These are phyloP conservation scores for Danielozyma ontarioensis DNA, from an alignment of 805 yeast species.

Conservation along the genomic window DNA sequence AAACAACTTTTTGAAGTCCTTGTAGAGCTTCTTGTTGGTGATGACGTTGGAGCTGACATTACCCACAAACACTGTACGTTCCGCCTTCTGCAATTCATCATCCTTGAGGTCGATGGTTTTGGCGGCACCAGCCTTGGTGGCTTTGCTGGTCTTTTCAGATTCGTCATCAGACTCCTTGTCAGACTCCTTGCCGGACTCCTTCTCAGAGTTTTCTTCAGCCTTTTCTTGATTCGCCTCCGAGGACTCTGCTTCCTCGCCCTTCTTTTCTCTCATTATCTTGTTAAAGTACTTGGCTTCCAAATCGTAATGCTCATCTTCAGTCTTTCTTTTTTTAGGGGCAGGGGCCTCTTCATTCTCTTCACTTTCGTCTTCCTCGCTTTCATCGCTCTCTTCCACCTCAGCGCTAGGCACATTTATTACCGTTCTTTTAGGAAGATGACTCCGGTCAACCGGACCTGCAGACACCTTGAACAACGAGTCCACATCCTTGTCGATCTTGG, in stretches of 20 bases:
- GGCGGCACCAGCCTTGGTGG: constrained; percentile 30
- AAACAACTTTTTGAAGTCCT: constrained; percentile 63
- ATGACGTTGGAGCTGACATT: constrained; percentile 68
- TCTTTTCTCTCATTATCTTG: constrained; percentile 40
- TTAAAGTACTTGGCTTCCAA: constrained; percentile 51
- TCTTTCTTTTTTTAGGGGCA: constrained; percentile 15
- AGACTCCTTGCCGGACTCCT: constrained; percentile 5
- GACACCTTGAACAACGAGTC: constrained; percentile 24
- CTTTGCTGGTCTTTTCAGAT: constrained; percentile 4
- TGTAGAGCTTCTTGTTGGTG: constrained; percentile 55
- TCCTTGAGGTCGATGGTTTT: constrained; percentile 56
- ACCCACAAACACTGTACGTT: constrained; percentile 82
- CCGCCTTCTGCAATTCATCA: constrained; percentile 75
- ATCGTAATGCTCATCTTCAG: constrained; percentile 40
- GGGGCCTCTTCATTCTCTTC: too few relatives aligned
- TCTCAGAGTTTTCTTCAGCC: constrained; percentile 6
- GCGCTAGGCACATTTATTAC: constrained; percentile 16
- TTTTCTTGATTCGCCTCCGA: constrained; percentile 17
- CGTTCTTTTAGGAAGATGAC: constrained; percentile 24
- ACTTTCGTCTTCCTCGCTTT: constrained; percentile 4
- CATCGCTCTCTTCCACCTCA: constrained; percentile 11
- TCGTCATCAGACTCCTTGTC: constrained; percentile 13
- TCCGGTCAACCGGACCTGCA: constrained; percentile 46
- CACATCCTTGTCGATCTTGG: constrained; percentile 23
- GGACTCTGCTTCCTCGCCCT: constrained; percentile 10